Base-by-base conservation (phyloP, 1,284 basidiomycete genomes). In the Lentinula novae-zelandiae region DNA sequence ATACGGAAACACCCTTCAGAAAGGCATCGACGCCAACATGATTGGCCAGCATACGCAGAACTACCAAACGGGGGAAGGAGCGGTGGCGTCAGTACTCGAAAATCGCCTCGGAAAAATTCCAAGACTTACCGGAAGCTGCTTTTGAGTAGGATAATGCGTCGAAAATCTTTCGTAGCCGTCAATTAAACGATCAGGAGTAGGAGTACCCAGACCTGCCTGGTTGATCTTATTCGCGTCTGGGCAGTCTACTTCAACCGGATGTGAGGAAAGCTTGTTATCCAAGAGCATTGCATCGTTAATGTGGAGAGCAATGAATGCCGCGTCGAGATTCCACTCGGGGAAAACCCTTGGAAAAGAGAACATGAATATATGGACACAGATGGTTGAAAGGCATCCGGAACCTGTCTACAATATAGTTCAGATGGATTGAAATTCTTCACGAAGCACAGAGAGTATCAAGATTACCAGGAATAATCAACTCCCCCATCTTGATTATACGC, bases 191-290 rank as follows among this genome's bases (percentile, higher is more conserved):
- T 20, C 15, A 5, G 5, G 27, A 15, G 27, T 17, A 38, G 27
- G 33, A 51, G 27, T 46, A 49, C 17, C 17, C 13, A 34, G 36
- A 40, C 65, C 58, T 57, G 84, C 86, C 78, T 94, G 90, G 71
- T 90, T 90, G 68, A 95, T 91, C 71, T 91, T 85, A 69, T 92
- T 89, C 12, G 92, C 90, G 71, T 96, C 92, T 0, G 92, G 92
- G 69, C 91, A 94, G 8, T 90, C 89, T 20, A 98, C 93, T 75
- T 99, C 95, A 69, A 99, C 94, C 1, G 96, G 92, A 74, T 99
- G 96, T 36, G 93, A 96, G 13, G 95, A 96, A 13, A 92, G 79
- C 73, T 96, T 94, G 9, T 92, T 86, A 70, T 99, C 96, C 60
- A 98, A 83, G 40, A 80, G 77, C 38, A 97, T 82, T 12, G 96